These are phyloP conservation scores for Babesia ovis DNA, from an alignment of 169 alveolate genomes.

Conservation along the genomic window DNA sequence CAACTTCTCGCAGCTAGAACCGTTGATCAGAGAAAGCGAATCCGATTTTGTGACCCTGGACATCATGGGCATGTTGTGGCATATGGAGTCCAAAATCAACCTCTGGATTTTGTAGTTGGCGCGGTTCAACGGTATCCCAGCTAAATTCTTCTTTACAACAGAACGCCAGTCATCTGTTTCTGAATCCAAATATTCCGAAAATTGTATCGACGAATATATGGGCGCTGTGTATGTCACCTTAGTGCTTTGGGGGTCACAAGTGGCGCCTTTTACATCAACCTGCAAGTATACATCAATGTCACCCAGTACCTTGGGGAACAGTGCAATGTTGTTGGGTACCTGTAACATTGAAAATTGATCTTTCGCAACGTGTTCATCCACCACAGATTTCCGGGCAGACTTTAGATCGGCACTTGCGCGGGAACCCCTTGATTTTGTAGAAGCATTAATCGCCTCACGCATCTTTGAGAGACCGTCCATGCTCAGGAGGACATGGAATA, in stretches of 20 bases:
- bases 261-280: conserved; percentile 20
- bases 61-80: conserved; percentile 31
- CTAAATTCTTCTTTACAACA: conserved; percentile 20
- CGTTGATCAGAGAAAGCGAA: conserved; percentile 23
- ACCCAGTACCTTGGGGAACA: conserved; percentile 45
- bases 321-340: conserved; percentile 36
- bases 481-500: conserved; percentile 35
- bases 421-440: not conserved
- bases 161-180: conserved; percentile 10
- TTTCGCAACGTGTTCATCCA: conserved; percentile 2
- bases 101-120: conserved; percentile 40
- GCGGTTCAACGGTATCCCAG: conserved; percentile 32
- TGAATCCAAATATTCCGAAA: not conserved
- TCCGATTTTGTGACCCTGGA: not conserved
- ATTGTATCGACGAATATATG: conserved; percentile 23
- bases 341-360: conserved; percentile 41
- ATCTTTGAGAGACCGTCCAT: not conserved
- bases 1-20: not conserved
- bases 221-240: conserved; percentile 9
- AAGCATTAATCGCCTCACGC: not conserved
- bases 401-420: not conserved
- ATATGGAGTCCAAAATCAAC: conserved; percentile 13
- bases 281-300: conserved; percentile 43
- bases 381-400: not conserved
- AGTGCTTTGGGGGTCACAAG: not conserved